phyloP scores from a whole-genome alignment of 2,329 filamentous ascomycete species.

The Triangularia verruculosa region DNA sequence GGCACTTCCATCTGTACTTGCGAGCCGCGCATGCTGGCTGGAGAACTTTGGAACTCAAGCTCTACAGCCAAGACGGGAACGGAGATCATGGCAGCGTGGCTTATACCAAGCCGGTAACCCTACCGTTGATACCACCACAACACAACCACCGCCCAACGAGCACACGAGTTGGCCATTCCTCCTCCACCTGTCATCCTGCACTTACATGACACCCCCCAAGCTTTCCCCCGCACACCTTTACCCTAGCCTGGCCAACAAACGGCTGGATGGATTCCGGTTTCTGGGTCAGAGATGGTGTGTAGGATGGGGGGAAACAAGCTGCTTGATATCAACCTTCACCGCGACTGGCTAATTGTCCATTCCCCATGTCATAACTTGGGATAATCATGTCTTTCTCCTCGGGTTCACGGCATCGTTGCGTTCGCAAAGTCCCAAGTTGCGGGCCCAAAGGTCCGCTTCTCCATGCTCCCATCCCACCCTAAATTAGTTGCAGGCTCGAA shows the following conservation, averaged over 20 bases:
- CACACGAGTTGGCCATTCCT: too few species aligned
- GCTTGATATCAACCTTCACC: background rate
- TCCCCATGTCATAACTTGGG: background rate
- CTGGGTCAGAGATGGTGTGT: background rate
- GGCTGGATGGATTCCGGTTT: background rate
- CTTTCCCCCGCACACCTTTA: background rate
- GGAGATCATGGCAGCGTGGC: background rate
- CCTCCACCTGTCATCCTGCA: too few species aligned
- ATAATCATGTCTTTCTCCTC: background rate
- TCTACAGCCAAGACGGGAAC: constrained; percentile 14
- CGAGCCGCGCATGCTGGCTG: background rate
- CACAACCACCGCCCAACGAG: background rate
- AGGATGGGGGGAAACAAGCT: background rate
- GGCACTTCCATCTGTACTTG: background rate
- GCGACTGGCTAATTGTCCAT: background rate
- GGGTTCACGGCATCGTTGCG: background rate
- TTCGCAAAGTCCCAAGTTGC: background rate
- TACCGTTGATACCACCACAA: background rate
- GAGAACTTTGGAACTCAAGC: background rate
- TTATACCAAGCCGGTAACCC: background rate
- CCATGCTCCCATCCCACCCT: background rate
- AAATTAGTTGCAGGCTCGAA: background rate
- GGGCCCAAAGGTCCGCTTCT: background rate
- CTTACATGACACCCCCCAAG: background rate
- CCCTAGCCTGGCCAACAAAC: background rate